Conservation (phyloP, 345 rosid species). For the Laguncularia racemosa region DNA sequence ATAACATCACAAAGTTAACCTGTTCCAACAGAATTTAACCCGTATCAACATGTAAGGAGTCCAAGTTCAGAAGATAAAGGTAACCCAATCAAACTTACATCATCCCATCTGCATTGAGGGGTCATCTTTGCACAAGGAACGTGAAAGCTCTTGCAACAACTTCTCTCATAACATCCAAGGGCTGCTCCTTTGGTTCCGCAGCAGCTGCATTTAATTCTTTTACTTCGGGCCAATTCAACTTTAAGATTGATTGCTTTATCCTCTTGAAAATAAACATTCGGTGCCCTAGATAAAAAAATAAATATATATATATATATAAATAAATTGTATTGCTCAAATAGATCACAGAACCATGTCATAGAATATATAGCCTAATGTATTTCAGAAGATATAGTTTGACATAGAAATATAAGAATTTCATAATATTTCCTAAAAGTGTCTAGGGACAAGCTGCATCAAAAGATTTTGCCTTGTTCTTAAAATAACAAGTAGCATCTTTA, state of each 20-base stretch:
- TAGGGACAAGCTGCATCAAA: too few relatives aligned
- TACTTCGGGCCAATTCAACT: constrained; percentile 77
- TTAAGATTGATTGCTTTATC: constrained; percentile 69
- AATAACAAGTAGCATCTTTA: too few relatives aligned
- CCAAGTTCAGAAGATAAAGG: constrained; percentile 1
- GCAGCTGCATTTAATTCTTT: constrained; percentile 62
- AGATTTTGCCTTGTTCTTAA: too few relatives aligned
- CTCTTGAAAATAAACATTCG: constrained; percentile 73
- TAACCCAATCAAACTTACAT: constrained; percentile 36
- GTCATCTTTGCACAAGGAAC: constrained; percentile 18
- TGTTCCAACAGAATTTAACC: constrained; percentile 16
- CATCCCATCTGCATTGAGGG: constrained; percentile 83
- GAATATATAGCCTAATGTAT: too few relatives aligned
- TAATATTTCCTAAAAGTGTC: too few relatives aligned
- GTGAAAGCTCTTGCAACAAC: constrained; percentile 23
- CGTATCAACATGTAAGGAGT: background rate
- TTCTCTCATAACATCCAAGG: constrained; percentile 80
- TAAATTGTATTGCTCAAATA: too few relatives aligned
- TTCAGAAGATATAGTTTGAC: too few relatives aligned
- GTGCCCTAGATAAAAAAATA: constrained; percentile 44
- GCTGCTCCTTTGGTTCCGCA: constrained; percentile 95
- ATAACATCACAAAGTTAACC: constrained; percentile 82
- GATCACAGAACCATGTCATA: too few relatives aligned
- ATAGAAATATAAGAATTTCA: too few relatives aligned
- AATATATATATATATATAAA: too few relatives aligned